Base-by-base conservation (phyloP, 805 yeast species). In the Dipodascopsis uninucleata region DNA sequence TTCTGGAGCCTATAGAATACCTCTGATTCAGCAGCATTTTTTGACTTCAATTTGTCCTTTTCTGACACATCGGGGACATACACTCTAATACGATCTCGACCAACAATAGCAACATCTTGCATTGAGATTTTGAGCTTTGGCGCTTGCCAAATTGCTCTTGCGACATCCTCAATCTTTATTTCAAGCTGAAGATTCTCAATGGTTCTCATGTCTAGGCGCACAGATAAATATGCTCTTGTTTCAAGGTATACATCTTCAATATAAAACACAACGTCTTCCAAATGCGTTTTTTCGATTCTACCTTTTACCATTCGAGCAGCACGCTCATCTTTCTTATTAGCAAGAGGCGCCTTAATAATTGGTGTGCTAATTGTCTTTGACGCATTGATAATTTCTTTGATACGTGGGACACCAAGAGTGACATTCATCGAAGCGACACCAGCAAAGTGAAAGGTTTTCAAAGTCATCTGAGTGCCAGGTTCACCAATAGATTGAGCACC, bases 351-450 rank as follows among this genome's bases (percentile, higher is more conserved):
- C 57, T 90, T 88, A 62, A 93, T 93, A 62, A 93, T 93, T 1
- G 98, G 98, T 5, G 98, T 93, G 5, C 96, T 86, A 58, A 93
- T 93, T 16, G 79, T 78, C 65, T 93, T 93, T 16, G 97, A 85
- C 2, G 98, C 98, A 65, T 93, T 93, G 65, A 93, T 93, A 65
- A 93, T 93, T 72, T 93, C 98, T 69, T 93, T 93, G 64, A 93
- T 90, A 77, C 98, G 96, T 39, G 98, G 98, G 41, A 93, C 98
- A 78, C 98, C 98, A 57, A 93, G 77, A 0, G 98, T 93, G 55
- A 90, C 96, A 71, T 93, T 93, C 97, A 90, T 93, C 36, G 96
- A 85, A 28, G 98, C 97, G 46, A 93, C 98, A 75, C 98, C 98
- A 60, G 98, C 98, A 75, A 93, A 93, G 74, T 93, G 98, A 86